Conservation (phyloP, 2,329 filamentous ascomycete genomes). For the Mycosphaerella sp. region DNA sequence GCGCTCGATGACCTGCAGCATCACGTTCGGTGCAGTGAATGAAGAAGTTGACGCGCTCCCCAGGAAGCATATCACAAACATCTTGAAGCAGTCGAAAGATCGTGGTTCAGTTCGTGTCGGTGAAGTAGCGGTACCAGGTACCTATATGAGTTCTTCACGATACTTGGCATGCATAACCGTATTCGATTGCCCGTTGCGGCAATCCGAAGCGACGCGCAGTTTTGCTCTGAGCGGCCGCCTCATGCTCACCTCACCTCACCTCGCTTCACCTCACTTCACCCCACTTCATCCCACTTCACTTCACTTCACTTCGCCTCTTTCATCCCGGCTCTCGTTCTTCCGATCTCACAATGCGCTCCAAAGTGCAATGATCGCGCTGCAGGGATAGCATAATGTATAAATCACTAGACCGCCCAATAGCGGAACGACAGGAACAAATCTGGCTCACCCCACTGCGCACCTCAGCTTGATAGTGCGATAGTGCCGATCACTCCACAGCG, state of each 20-base stretch:
- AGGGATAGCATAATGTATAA: no score
- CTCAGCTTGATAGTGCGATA: background rate
- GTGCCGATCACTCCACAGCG: background rate
- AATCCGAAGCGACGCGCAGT: background rate
- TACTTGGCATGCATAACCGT: background rate
- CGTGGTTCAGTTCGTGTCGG: no score
- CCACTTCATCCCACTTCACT: no score
- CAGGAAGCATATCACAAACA: no score
- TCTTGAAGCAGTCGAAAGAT: no score
- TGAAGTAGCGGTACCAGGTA: background rate
- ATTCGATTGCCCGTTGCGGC: conserved; percentile 7
- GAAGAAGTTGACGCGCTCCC: background rate
- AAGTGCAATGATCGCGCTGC: background rate
- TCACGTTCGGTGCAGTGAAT: background rate
- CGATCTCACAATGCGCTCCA: background rate
- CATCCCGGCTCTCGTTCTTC: background rate
- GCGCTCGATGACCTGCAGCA: background rate
- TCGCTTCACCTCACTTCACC: background rate
- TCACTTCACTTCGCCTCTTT: background rate
- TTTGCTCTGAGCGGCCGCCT: background rate
- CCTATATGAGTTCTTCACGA: background rate
- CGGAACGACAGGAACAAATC: background rate
- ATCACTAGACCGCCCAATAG: no score
- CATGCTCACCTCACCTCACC: background rate
- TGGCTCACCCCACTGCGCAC: background rate